phyloP scores from a whole-genome alignment of 1,284 basidiomycete genomes.

The Anthracocystis walkeri region DNA sequence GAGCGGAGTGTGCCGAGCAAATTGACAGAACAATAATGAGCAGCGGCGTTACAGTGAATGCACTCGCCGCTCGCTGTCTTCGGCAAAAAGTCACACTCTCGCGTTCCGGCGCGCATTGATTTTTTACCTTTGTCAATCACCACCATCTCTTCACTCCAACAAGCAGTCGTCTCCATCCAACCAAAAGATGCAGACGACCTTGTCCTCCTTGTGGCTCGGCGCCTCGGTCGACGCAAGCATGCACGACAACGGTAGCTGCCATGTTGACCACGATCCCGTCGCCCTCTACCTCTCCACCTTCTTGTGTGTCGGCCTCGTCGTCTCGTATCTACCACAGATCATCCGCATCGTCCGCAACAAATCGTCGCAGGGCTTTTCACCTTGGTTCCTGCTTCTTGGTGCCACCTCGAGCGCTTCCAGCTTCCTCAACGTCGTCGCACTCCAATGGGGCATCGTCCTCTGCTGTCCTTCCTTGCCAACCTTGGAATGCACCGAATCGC shows the following conservation, averaged over 20 bases:
- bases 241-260: conserved; percentile 48
- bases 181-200: conserved; percentile 27
- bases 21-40: too few species aligned
- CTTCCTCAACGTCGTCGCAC: conserved; percentile 75
- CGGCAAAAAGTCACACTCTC: neutral
- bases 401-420: conserved; percentile 75
- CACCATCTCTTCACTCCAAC: neutral
- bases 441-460: conserved; percentile 86
- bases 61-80: neutral
- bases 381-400: conserved; percentile 92
- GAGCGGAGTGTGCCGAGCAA: too few species aligned
- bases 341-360: conserved; percentile 74
- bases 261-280: conserved; percentile 77
- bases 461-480: conserved; percentile 76
- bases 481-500: conserved; percentile 79
- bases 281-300: conserved; percentile 79
- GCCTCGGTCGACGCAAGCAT: conserved; percentile 22
- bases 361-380: conserved; percentile 88
- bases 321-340: conserved; percentile 91
- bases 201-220: conserved; percentile 37
- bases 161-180: conserved; percentile 1
- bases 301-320: conserved; percentile 82
- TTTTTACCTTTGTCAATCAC: neutral
- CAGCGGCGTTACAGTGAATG: too few species aligned
- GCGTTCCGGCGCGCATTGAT: neutral